A percentile compares a stretch with the other conserved stretches of the same genome.
phyloP scores from a whole-genome alignment of 805 yeast species.

The Alloascoidea hylecoeti region DNA sequence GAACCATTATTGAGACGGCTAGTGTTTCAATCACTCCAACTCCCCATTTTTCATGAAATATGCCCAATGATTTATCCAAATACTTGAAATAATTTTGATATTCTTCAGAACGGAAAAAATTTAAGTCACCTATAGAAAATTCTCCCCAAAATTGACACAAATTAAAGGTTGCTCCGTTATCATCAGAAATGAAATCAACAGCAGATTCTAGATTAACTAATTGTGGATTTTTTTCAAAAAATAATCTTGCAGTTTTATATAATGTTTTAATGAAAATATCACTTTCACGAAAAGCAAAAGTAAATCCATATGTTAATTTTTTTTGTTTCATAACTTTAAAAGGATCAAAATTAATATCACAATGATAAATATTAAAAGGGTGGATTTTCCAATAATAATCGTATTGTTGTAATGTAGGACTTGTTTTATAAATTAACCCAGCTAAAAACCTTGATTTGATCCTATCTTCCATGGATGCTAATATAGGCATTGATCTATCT shows the following conservation, averaged over 20 bases:
- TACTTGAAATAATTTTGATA: background rate
- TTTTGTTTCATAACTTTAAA: background rate
- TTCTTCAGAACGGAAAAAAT: background rate
- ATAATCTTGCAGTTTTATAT: background rate
- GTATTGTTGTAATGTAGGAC: constrained; percentile 1
- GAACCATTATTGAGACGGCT: background rate
- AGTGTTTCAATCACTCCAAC: background rate
- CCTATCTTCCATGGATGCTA: no score
- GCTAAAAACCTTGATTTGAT: no score
- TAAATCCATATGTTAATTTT: background rate
- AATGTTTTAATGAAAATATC: background rate
- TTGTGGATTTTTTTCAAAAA: background rate
- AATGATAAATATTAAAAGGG: background rate
- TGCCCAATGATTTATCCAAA: background rate
- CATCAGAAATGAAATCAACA: background rate
- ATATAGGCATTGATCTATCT: no score
- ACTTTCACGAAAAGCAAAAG: constrained; percentile 1
- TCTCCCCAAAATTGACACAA: background rate
- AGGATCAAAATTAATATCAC: background rate
- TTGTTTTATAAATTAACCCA: no score
- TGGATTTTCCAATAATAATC: background rate
- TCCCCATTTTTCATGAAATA: background rate
- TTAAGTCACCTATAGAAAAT: background rate
- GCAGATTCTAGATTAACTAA: background rate
- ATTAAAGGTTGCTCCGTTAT: background rate